Evolutionary conservation across 2,329 filamentous ascomycete species (phyloP), one percentile per base, ranked within the genome.

Genomic region (Clathrospora elynae): DNA sequence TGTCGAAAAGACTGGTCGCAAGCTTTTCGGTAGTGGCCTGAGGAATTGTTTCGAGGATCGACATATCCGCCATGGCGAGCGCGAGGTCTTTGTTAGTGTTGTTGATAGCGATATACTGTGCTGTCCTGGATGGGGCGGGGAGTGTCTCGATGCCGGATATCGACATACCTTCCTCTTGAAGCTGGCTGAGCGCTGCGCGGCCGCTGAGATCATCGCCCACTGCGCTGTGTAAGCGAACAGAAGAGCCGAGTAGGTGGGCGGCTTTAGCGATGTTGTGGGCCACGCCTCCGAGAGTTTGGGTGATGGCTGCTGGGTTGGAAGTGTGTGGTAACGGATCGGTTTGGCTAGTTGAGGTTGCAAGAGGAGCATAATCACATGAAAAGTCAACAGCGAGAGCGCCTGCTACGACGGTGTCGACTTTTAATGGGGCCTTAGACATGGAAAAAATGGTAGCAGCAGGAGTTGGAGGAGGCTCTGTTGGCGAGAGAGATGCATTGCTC

Each of bases 1-100:
- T 35, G 19, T 23, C 37, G 49, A 53, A 55, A 12, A 57, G 31
- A 1, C 24, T 35, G 18, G 52, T 35, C 14, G 56, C 54, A 8
- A 56, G 49, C 8, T 57, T 31, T 17, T 39, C 28, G 11, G 59
- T 57, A 6, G 40, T 49, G 2, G 35, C 24, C 18, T 54, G 20
- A 2, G 69, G 67, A 2, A 74, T 70, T 5, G 71, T 68, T 55
- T 83, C 77, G 25, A 96, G 81, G 57, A 96, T 92, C 41, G 78
- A 81, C 90, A 97, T 96, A 65, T 97, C 93, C 4, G 92, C 91
- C 89, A 96, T 95, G 31, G 90, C 92, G 51, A 96, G 72, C n/a
- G 91, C 79, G 2, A 99, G 81, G 51, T 91, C 87, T 68, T 90
- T 95, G 46, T 86, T 82, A 1, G 77, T 76, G 62, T 95, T 88